A percentile compares a stretch with the other conserved stretches of the same genome.
Evolutionary conservation across 768 basidiomycete species (phyloP).

Genomic region (Collybiopsis luxurians): DNA sequence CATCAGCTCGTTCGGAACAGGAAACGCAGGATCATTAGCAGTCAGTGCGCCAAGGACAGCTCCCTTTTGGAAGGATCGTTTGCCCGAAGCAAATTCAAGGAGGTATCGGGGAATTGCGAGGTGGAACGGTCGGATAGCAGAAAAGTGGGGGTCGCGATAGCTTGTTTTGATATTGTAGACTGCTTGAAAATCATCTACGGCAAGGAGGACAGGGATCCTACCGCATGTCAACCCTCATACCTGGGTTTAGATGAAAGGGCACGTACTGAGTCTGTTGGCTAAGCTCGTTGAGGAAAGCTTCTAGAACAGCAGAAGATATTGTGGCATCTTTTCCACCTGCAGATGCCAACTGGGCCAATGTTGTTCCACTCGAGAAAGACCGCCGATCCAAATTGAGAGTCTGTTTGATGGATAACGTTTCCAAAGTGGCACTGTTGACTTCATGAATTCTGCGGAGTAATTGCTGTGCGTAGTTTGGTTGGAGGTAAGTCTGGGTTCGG

Average conservation of each 20-base stretch:
- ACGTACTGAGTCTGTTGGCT: slow-evolving; percentile 63
- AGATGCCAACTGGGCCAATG: slow-evolving; percentile 53
- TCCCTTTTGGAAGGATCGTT: slow-evolving; percentile 67
- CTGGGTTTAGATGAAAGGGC: neutral
- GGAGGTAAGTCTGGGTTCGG: slow-evolving; percentile 73
- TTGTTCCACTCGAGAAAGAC: slow-evolving; percentile 44
- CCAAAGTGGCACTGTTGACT: slow-evolving; percentile 52
- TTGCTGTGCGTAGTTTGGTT: slow-evolving; percentile 62
- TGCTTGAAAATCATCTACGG: slow-evolving; percentile 86
- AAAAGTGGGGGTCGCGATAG: slow-evolving; percentile 76
- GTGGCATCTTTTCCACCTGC: slow-evolving; percentile 53
- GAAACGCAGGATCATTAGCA: slow-evolving; percentile 55
- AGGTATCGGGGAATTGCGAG: slow-evolving; percentile 75
- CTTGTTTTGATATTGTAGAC: slow-evolving; percentile 59
- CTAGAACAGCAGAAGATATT: slow-evolving; percentile 54
- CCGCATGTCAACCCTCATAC: neutral
- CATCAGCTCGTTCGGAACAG: slow-evolving; percentile 58
- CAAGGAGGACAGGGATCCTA: slow-evolving; percentile 78
- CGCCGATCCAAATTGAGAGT: slow-evolving; percentile 45
- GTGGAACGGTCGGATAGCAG: slow-evolving; percentile 68
- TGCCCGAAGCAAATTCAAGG: slow-evolving; percentile 76
- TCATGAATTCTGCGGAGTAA: slow-evolving; percentile 59
- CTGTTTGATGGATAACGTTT: slow-evolving; percentile 36
- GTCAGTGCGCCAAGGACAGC: slow-evolving; percentile 72
- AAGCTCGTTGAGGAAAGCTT: slow-evolving; percentile 57